phyloP scores from a whole-genome alignment of 176 grass and related monocot species.

The Aegilops sharonensis region DNA sequence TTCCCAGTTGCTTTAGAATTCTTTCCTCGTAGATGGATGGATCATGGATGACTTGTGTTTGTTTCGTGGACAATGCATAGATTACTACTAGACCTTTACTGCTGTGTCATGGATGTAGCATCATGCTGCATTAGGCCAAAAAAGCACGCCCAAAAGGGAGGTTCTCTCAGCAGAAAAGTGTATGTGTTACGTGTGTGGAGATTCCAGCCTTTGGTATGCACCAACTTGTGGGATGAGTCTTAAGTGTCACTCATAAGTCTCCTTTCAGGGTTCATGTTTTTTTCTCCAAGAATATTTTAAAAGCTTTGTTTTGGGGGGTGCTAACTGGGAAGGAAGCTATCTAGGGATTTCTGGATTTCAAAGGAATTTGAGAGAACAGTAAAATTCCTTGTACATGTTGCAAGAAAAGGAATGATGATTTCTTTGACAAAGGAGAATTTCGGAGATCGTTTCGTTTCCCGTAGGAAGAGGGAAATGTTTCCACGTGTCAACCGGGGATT shows the following conservation, averaged over 20 bases:
- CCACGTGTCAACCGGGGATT: background rate
- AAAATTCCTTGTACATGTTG: background rate
- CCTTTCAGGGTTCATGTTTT: background rate
- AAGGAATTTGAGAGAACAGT: background rate
- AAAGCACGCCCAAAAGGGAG: background rate
- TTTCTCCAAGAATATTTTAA: background rate
- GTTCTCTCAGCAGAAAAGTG: constrained; percentile 25
- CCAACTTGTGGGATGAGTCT: constrained; percentile 3
- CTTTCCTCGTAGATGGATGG: background rate
- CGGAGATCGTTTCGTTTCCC: background rate
- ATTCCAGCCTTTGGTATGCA: background rate
- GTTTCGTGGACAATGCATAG: constrained; percentile 11
- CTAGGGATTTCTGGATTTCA: background rate
- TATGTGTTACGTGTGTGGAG: background rate
- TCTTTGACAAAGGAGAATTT: background rate
- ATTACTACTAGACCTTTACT: constrained; percentile 2
- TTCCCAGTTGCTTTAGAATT: constrained; percentile 12
- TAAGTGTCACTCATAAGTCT: background rate
- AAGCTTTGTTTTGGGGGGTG: background rate
- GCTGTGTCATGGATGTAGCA: constrained; percentile 14
- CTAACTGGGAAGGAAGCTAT: background rate
- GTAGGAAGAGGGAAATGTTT: background rate
- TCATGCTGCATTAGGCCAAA: constrained; percentile 24
- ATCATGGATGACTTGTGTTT: background rate
- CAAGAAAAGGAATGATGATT: background rate